Evolutionary conservation across 441 rosid species (phyloP).

Genomic region (Corymbia citriodora): DNA sequence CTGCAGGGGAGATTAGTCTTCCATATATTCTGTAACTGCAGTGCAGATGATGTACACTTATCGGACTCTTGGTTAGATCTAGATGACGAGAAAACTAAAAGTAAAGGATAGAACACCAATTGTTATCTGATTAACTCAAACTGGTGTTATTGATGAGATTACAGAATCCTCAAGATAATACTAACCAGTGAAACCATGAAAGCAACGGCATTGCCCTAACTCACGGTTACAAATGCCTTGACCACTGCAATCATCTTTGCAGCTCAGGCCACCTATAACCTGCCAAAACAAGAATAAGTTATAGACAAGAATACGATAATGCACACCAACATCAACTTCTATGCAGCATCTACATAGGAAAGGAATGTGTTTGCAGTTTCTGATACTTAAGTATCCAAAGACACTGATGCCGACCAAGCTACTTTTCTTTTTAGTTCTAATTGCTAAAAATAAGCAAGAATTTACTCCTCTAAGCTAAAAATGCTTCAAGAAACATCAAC

Average conservation of each 20-base stretch:
- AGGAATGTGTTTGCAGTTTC: background rate
- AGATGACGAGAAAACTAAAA: background rate
- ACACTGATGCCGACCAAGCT: background rate
- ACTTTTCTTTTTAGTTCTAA: background rate
- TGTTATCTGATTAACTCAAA: background rate
- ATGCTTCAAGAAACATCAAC: background rate
- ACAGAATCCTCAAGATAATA: background rate
- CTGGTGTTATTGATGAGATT: background rate
- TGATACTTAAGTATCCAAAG: background rate
- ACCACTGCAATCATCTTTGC: constrained; percentile 65
- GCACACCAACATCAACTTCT: background rate
- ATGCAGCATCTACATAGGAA: background rate
- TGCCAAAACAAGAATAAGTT: constrained; percentile 23
- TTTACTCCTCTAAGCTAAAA: background rate
- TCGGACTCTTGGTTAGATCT: background rate
- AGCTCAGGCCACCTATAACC: constrained; percentile 64
- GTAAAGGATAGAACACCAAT: background rate
- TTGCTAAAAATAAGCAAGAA: background rate
- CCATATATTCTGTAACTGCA: background rate
- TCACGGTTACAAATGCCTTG: constrained; percentile 87
- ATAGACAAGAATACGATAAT: background rate
- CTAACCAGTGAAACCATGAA: constrained; percentile 82
- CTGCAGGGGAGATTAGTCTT: background rate
- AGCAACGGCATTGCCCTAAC: constrained; percentile 78
- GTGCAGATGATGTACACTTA: background rate